Base-by-base conservation (phyloP, 495 filamentous ascomycete species). In the Elasticomyces elasticus region DNA sequence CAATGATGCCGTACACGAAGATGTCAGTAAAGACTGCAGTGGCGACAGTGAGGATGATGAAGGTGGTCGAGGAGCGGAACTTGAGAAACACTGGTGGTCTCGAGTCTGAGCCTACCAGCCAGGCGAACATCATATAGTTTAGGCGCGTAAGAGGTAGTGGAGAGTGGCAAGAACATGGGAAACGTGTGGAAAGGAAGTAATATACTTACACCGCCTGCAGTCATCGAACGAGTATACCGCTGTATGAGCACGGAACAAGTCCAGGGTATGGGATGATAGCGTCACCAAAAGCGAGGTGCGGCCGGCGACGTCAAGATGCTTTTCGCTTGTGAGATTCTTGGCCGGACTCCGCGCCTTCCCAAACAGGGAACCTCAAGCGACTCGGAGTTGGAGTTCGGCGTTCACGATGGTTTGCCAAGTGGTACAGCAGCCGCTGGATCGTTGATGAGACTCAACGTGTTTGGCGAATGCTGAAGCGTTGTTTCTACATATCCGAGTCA, bases 1-100 rank as follows among this genome's bases (percentile, higher is more conserved):
- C 80, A 42, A 92, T 82, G 52, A 92, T 66, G 19, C 78, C 86
- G 67, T 94, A 95, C 47, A 86, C 74, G 61, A 94, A 86, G 50
- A 89, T 81, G 69, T 94, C 87, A 6, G 77, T 80, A 61, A 79
- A 72, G 53, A 74, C 65, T 66, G 82, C 69, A 71, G 76, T 68
- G 42, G 73, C 48, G 66, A 86, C 63, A 62, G 77, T 71, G 52
- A 71, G 53, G 43, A 77, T 63, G 37, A 78, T 72, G 56, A 77
- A 76, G 35, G 59, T 58, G 56, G 72, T 70, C 10, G 74, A 74
- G 12, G 71, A 70, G 42, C 75, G 63, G 26, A 64, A 56, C 27
- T 65, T 54, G 10, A 74, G 61, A 60, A 69, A 57, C 56, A 68
- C 51, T 48, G 71, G 59, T 19, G 65, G 53, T 26, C 51, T 30